phyloP scores from a whole-genome alignment of 768 basidiomycete genomes.

The Trametes cinnabarina region DNA sequence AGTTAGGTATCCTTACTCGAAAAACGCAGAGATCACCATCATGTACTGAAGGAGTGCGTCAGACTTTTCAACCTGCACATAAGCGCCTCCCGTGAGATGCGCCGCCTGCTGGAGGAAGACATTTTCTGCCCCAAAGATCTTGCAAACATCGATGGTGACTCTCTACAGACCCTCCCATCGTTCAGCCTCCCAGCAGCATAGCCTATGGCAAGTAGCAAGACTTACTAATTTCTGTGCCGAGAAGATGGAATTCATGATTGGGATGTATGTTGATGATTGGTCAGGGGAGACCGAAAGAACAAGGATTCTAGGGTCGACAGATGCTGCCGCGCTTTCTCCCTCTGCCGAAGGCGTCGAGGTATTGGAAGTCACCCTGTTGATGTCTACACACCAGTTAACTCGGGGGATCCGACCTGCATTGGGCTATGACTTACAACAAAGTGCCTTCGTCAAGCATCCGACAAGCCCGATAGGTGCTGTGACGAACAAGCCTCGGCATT shows the following conservation, averaged over 20 bases:
- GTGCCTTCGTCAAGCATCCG: constrained; percentile 84
- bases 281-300: constrained; percentile 92
- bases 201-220: background rate
- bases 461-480: constrained; percentile 72
- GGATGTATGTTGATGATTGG: constrained; percentile 87
- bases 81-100: constrained; percentile 92
- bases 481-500: constrained; percentile 1
- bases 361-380: constrained; percentile 52
- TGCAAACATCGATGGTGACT: constrained; percentile 95
- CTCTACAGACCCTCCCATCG: constrained; percentile 49
- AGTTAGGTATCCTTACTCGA: constrained; percentile 20
- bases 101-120: constrained; percentile 98
- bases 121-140: constrained; percentile 83
- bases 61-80: constrained; percentile 77
- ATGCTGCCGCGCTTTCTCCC: constrained; percentile 32
- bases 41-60: constrained; percentile 92
- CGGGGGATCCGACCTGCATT: constrained; percentile 23
- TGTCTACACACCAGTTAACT: constrained; percentile 54
- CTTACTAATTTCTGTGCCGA: constrained; percentile 94
- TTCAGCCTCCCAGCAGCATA: background rate
- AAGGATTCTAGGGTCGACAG: constrained; percentile 57
- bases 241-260: constrained; percentile 99
- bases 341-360: constrained; percentile 30
- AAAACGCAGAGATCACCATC: constrained; percentile 46
- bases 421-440: constrained; percentile 66